These are phyloP conservation scores for Poteriospumella lacustris DNA, from an alignment of 108 stramenopile species.

Conservation along the genomic window DNA sequence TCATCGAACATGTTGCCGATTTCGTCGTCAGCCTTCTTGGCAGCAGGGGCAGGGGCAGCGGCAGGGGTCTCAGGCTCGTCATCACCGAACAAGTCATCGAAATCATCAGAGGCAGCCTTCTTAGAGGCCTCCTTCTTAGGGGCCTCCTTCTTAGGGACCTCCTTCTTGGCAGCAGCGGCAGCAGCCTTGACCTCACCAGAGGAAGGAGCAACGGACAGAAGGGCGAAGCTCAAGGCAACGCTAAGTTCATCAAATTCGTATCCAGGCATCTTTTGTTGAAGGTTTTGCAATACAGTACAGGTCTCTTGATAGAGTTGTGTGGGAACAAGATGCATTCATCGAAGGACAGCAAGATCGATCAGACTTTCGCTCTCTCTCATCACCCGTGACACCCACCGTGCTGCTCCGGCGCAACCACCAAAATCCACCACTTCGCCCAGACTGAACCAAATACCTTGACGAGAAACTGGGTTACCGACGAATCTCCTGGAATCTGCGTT, in stretches of 20 bases:
- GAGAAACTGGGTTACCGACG: no score
- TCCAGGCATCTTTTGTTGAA: no score
- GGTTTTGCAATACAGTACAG: no score
- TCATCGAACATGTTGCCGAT: background rate
- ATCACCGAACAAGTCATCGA: slow-evolving; percentile 20
- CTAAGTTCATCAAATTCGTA: background rate
- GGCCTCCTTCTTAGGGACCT: background rate
- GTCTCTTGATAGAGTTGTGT: no score
- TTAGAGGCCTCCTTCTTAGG: background rate
- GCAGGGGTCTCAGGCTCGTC: background rate
- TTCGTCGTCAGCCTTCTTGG: background rate
- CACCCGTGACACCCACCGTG: no score
- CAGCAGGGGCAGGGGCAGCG: background rate
- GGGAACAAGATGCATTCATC: no score
- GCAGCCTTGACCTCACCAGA: background rate
- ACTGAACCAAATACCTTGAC: no score
- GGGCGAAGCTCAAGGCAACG: background rate
- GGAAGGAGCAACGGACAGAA: background rate
- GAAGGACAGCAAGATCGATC: no score
- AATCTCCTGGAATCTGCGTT: no score
- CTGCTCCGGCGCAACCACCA: no score
- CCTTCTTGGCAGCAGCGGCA: background rate
- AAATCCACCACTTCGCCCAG: no score
- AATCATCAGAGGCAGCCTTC: background rate
- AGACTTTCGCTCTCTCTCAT: no score